Conservation (phyloP, 352 stramenopile genomes). For the Phytopythium mirpurense region DNA sequence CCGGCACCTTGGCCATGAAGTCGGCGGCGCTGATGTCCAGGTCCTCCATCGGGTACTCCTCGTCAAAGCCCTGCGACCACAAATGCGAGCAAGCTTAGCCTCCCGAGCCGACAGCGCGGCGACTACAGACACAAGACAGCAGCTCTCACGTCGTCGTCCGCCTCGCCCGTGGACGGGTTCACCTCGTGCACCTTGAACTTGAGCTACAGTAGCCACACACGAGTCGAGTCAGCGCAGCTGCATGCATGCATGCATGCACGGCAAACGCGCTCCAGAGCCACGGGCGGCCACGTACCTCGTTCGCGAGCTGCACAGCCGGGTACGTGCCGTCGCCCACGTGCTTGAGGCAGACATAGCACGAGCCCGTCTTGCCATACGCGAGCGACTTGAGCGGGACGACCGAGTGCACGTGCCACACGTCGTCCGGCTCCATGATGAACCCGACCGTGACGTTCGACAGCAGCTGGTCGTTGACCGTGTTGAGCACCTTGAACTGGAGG, state of each 20-base stretch:
- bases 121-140: background rate
- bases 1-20: slow-evolving; percentile 96
- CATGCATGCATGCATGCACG: no score
- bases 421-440: slow-evolving; percentile 86
- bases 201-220: slow-evolving; percentile 43
- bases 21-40: slow-evolving; percentile 94
- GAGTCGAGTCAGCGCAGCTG: slow-evolving; percentile 1
- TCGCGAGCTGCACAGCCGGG: slow-evolving; percentile 87
- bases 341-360: slow-evolving; percentile 93
- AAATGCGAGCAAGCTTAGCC: slow-evolving; percentile 8
- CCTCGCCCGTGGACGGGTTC: slow-evolving; percentile 92
- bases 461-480: slow-evolving; percentile 98
- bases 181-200: slow-evolving; percentile 95
- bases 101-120: background rate
- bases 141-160: slow-evolving; percentile 52
- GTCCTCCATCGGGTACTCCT: slow-evolving; percentile 99
- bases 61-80: slow-evolving; percentile 85
- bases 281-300: slow-evolving; percentile 74
- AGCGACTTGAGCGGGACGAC: slow-evolving; percentile 86
- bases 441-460: slow-evolving; percentile 94
- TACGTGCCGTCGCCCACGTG: slow-evolving; percentile 72
- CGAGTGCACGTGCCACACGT: slow-evolving; percentile 90
- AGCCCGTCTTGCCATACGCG: slow-evolving; percentile 91
- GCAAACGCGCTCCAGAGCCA: no score
- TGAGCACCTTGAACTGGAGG: slow-evolving; percentile 96